Evolutionary conservation across 441 rosid species (phyloP), one percentile per base, ranked within the genome.

Genomic region (Codiaeum variegatum): DNA sequence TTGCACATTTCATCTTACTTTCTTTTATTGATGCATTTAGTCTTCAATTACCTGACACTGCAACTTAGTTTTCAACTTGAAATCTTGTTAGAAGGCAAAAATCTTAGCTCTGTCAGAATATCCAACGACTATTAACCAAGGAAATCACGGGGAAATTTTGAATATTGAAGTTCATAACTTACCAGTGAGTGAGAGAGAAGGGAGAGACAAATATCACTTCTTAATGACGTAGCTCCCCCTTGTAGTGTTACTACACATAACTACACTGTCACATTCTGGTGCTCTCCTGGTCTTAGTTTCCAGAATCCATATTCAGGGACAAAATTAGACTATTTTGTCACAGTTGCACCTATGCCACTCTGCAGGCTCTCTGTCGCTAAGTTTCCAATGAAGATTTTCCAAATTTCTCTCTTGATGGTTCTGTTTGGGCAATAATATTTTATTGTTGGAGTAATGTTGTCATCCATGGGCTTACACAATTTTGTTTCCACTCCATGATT

Each of bases 401-500:
- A 62, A 63, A 40, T 34, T 34, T 36, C 12, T 34, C 56, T 21
- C 13, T 66, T 58, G 24, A 7, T 23, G 5, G 6, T 66, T 23
- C 24, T 73, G 56, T 75, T 24, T 26, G n/a, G 42, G 46, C 23
- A 24, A 21, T 44, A 51, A 26, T 4, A 42, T 28, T 55, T 66
- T 15, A 62, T 36, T 55, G 32, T 13, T 54, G 42, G 62, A 56
- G 67, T 65, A 12, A 6, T 18, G 24, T 49, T 63, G 61, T 62
- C 72, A 13, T 72, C 10, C 31, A 13, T 66, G 18, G 46, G 13
- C 49, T 64, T 69, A 3, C 44, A 23, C 28, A 67, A 0, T 72
- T 9, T 24, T 40, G 19, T 72, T 34, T 62, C 26, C 12, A 65
- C 65, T 38, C 12, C 34, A 10, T 67, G 55, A 40, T 72, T 76